These are phyloP conservation scores for Colletotrichum navitas DNA, from an alignment of 2,329 filamentous ascomycete genomes.

Conservation along the genomic window DNA sequence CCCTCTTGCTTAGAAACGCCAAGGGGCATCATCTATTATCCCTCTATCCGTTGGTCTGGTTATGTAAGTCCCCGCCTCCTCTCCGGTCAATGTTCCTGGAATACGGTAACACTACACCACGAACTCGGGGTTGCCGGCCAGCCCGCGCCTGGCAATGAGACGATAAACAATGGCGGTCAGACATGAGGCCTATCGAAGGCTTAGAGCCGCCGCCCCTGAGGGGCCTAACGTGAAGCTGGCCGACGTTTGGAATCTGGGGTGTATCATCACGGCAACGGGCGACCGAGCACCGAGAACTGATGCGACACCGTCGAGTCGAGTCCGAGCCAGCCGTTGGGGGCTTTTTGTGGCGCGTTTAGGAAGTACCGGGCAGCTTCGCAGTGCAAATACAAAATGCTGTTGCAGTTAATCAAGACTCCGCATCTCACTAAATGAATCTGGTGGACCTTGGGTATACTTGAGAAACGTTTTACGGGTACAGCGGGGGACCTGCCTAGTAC, in stretches of 20 bases:
- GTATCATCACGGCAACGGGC: slow-evolving; percentile 28
- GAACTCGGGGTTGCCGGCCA: not conserved
- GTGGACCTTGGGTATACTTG: not conserved
- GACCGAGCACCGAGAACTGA: slow-evolving; percentile 28
- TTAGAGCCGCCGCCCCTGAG: not conserved
- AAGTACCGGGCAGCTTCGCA: not conserved
- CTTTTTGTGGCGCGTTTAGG: not conserved
- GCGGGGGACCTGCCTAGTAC: not conserved
- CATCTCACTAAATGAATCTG: slow-evolving; percentile 1
- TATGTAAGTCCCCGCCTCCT: not conserved
- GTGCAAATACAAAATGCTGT: not conserved
- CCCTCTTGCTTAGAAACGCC: not conserved
- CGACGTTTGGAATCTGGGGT: slow-evolving; percentile 20
- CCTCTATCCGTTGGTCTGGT: no score
- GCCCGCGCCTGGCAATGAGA: slow-evolving; percentile 6
- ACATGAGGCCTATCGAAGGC: not conserved
- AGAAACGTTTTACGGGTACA: slow-evolving; percentile 26
- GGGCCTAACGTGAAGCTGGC: slow-evolving; percentile 21
- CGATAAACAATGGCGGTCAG: slow-evolving; percentile 22
- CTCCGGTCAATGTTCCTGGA: not conserved
- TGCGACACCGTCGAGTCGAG: not conserved
- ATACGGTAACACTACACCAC: not conserved
- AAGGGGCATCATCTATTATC: no score
- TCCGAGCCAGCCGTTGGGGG: slow-evolving; percentile 3
- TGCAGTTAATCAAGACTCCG: not conserved